phyloP scores from a whole-genome alignment of 2,329 filamentous ascomycete species.

The Nothopassalora personata region DNA sequence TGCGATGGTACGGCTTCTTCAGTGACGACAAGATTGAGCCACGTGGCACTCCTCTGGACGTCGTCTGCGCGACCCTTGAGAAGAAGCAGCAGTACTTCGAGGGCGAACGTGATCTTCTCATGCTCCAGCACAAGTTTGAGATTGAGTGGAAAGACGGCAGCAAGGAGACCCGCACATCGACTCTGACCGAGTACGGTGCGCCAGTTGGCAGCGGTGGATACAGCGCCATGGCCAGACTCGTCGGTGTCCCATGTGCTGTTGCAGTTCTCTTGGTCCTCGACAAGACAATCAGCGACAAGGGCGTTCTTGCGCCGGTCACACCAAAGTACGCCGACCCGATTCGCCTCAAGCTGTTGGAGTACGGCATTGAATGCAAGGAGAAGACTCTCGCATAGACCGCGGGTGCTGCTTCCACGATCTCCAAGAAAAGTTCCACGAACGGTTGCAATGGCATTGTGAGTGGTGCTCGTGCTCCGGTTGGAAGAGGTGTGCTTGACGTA shows the following conservation, averaged over 20 bases:
- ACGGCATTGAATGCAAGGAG: constrained; percentile 67
- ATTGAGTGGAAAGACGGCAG: constrained; percentile 77
- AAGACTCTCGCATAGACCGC: constrained; percentile 47
- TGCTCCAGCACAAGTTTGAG: constrained; percentile 75
- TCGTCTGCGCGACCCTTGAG: constrained; percentile 83
- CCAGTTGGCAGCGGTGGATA: constrained; percentile 59
- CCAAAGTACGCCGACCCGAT: constrained; percentile 66
- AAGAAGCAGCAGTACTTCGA: constrained; percentile 84
- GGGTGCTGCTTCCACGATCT: not conserved
- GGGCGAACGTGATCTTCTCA: constrained; percentile 77
- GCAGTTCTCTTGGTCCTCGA: constrained; percentile 52
- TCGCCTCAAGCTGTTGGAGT: constrained; percentile 72
- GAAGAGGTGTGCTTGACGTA: not conserved
- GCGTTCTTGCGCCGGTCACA: constrained; percentile 69
- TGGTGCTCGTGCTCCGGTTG: not conserved
- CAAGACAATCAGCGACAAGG: constrained; percentile 34
- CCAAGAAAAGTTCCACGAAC: not conserved
- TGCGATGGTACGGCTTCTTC: constrained; percentile 68
- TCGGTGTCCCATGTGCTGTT: constrained; percentile 69
- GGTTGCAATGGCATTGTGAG: not conserved
- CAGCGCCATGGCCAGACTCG: constrained; percentile 76
- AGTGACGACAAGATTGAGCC: constrained; percentile 64
- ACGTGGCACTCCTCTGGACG: constrained; percentile 76
- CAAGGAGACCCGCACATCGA: constrained; percentile 72
- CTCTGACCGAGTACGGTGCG: constrained; percentile 76